phyloP scores from a whole-genome alignment of 352 stramenopile genomes.

The Globisporangium spinosum region DNA sequence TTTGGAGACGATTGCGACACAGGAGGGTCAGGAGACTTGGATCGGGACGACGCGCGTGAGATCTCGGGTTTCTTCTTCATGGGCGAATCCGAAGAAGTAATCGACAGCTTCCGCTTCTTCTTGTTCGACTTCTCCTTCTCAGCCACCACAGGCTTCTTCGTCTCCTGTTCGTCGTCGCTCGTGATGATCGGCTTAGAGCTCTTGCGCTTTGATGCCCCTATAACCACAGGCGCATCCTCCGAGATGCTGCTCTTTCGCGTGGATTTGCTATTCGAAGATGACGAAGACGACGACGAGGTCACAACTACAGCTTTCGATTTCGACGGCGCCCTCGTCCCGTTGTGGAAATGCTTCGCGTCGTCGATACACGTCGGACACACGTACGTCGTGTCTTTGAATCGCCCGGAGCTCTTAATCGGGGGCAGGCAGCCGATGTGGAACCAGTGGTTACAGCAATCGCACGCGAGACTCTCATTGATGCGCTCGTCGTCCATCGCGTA shows the following conservation, averaged over 20 bases:
- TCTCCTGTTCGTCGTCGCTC: conserved; percentile 34
- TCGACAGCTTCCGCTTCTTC: conserved; percentile 44
- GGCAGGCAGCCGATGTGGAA: conserved; percentile 86
- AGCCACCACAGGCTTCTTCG: neutral
- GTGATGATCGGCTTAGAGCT: conserved; percentile 28
- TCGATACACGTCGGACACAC: conserved; percentile 79
- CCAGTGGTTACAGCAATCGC: conserved; percentile 86
- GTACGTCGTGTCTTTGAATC: conserved; percentile 86
- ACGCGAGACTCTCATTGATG: conserved; percentile 87
- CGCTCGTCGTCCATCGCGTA: conserved; percentile 88
- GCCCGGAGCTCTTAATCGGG: conserved; percentile 78
- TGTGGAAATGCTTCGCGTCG: conserved; percentile 70
- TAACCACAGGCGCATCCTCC: conserved; percentile 10
- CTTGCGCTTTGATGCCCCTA: conserved; percentile 23
- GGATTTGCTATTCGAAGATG: conserved; percentile 11
- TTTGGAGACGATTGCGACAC: neutral
- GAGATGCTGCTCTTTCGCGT: conserved; percentile 22
- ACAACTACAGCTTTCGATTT: conserved; percentile 41
- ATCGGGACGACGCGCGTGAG: conserved; percentile 8
- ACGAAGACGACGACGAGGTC: neutral
- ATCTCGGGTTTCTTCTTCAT: conserved; percentile 23
- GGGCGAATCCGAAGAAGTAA: conserved; percentile 20
- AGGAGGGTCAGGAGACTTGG: conserved; percentile 11
- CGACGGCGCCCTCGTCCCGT: conserved; percentile 42
- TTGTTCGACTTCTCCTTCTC: conserved; percentile 20